Evolutionary conservation across 495 filamentous ascomycete genomes (phyloP).

Genomic region (Aspergillus hancockii): DNA sequence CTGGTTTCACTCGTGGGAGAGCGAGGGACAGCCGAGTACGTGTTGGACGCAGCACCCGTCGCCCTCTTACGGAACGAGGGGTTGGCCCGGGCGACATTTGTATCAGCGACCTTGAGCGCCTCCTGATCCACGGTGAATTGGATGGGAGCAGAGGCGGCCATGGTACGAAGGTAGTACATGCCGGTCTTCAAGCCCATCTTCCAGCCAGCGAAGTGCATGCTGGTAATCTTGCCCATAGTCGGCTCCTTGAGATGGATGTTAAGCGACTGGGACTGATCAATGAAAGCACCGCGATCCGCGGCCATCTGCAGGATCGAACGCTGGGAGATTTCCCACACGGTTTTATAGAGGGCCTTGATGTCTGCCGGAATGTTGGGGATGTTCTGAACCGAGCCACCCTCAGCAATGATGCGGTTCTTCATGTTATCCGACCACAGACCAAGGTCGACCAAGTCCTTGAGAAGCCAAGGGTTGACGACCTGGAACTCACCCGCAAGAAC

Average conservation of each 20-base stretch:
- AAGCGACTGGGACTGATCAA: conserved; percentile 97
- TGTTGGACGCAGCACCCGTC: conserved; percentile 46
- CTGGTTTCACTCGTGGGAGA: conserved; percentile 39
- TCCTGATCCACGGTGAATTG: conserved; percentile 99
- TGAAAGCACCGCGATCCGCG: conserved; percentile 95
- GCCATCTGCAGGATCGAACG: conserved; percentile 95
- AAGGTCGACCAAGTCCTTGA: conserved; percentile 97
- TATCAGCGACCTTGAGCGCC: conserved; percentile 85
- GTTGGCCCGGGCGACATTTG: conserved; percentile 66
- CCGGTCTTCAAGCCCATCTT: conserved; percentile 98
- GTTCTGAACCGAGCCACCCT: conserved; percentile 93
- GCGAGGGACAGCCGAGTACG: conserved; percentile 60
- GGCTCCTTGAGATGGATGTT: conserved; percentile 99
- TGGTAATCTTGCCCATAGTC: conserved; percentile 99
- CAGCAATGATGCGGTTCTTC: conserved; percentile 99
- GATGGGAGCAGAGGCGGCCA: conserved; percentile 93
- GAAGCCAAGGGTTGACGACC: conserved; percentile 97
- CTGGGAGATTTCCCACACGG: conserved; percentile 99
- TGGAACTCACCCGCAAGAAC: conserved; percentile 98
- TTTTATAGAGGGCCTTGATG: conserved; percentile 98
- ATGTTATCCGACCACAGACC: conserved; percentile 99
- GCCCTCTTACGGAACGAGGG: conserved; percentile 66
- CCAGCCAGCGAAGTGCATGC: conserved; percentile 99
- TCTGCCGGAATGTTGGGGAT: conserved; percentile 94
- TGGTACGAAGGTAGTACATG: conserved; percentile 99